Evolutionary conservation across 495 filamentous ascomycete species (phyloP), one percentile per base, ranked within the genome.

Genomic region (Lophium mytilinum): DNA sequence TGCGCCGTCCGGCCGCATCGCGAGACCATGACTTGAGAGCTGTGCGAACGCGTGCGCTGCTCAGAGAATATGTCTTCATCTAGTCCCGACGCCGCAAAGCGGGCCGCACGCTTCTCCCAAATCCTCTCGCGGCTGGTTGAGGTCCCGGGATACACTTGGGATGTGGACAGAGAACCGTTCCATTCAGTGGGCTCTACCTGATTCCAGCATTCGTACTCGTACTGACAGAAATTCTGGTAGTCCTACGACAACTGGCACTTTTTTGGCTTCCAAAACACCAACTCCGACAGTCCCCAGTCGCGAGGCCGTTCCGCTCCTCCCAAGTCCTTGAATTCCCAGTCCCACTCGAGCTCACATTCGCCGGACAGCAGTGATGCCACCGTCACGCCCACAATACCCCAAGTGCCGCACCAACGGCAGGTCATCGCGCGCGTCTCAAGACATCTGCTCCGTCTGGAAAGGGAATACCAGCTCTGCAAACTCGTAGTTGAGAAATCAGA

Each of bases 361-460:
- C 61, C 57, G 4, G 61, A 57, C 42, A 56, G 59, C 34, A 66
- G 63, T 58, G 56, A 63, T 57, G 58, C 50, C 41, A 63, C 54
- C 46, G 39, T 15, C 30, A 11, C 50, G 17, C 34, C 53, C 14
- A 40, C 35, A 10, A 30, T 15, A 5, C 4, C 33, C 19, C 57
- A 60, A 15, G 19, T 50, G 15, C 60, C 60, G 1, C 30, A 37
- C 36, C 52, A 56, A 30, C 24, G 57, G 9, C 72, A 73, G 3
- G 83, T 96, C 12, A 73, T 94, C 30, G 90, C 88, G 42, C 79
- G 88, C 9, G 76, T 95, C 33, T 95, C 90, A 0, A 83, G 79
- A 52, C 88, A 95, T 69, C 75, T 81, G 11, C 76, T 95, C 42
- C 80, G 89, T 17, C 78, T 95, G 47, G 90, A 96, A 72, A 80